Percentiles rank a stretch among this genome's conserved stretches.
These are phyloP conservation scores for Fusarium sambucinum DNA, from an alignment of 2,329 filamentous ascomycete species.

Conservation along the genomic window DNA sequence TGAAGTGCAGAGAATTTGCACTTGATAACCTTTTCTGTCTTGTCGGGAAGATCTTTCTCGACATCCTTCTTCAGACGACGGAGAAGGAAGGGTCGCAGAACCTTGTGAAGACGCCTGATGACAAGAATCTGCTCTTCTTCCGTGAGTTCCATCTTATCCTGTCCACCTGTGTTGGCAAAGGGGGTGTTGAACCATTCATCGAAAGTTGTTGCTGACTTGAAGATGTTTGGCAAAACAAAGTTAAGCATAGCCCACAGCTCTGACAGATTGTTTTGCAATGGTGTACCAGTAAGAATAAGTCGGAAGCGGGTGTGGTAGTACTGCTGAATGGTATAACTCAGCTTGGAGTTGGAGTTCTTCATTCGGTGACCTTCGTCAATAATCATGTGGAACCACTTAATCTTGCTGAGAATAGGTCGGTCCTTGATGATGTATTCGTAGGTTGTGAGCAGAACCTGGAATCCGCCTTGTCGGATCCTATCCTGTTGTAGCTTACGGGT, in stretches of 20 bases:
- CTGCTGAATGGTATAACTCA: conserved; percentile 92
- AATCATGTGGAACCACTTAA: conserved; percentile 99
- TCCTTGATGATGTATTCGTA: conserved; percentile 99
- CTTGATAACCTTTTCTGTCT: conserved; percentile 99
- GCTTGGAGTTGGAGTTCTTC: conserved; percentile 98
- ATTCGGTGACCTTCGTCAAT: conserved; percentile 99
- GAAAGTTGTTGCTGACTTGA: conserved; percentile 98
- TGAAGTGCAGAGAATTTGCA: conserved; percentile 97
- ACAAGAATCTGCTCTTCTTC: conserved; percentile 99
- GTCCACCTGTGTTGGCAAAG: conserved; percentile 96
- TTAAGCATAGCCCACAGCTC: conserved; percentile 99
- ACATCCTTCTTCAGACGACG: conserved; percentile 99
- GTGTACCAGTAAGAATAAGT: conserved; percentile 96
- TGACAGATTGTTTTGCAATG: conserved; percentile 94
- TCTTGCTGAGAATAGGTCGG: conserved; percentile 92
- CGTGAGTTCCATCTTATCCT: conserved; percentile 98
- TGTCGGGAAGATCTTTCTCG: conserved; percentile 98
- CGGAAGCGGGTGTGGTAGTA: conserved; percentile 97
- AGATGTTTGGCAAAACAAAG: conserved; percentile 97
- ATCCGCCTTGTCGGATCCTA: conserved; percentile 91
- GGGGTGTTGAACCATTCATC: conserved; percentile 99
- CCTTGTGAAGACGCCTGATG: conserved; percentile 98
- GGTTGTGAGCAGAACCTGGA: conserved; percentile 96
- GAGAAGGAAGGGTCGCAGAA: conserved; percentile 94
- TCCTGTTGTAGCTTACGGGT: conserved; percentile 91